Base-by-base conservation (phyloP, 2,329 filamentous ascomycete genomes). In the Cladophialophora exuberans region DNA sequence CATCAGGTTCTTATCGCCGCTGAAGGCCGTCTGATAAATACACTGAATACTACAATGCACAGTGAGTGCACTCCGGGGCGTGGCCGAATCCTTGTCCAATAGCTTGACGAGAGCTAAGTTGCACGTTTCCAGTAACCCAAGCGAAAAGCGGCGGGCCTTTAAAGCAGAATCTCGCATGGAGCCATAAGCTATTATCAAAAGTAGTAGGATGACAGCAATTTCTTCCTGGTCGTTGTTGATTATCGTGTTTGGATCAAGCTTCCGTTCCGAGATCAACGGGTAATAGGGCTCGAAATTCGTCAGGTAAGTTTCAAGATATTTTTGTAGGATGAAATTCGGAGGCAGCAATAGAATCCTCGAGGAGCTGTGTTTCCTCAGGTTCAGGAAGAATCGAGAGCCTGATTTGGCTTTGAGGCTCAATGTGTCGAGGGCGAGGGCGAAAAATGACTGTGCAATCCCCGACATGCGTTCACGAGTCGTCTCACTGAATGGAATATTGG, bases 101-200 rank as follows among this genome's bases (percentile, higher is more conserved):
- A 39, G 17, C 13, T 39, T 15, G 35, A 39, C 3, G 3, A 39
- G 17, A 39, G 35, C 17, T 18, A 39, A n/a, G 3, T 17, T n/a
- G 35, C 50, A 53, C 4, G 39, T 46, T 11, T 53, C 50, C 2
- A 53, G 31, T 2, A 53, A 30, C 6, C 30, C 50, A 6, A 36
- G n/a, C 10, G 50, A 53, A 18, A 53, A 25, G 7, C 50, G 50
- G 18, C 50, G 50, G 4, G 50, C 50, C 17, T 53, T 53, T 6
- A 31, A 4, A 15, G 50, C 39, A 3, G 50, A 31, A 26, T 53
- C 50, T 17, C 26, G n/a, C 50, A 53, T 53, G 2, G 50, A 17
- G 33, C 50, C 50, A 18, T 38, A 53, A 22, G 50, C 50, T 17
- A 46, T 47, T 33, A 53, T 46, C 25, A 53, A 20, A 2, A 53